phyloP scores from a whole-genome alignment of 768 basidiomycete species.

The Heimioporus sp. region DNA sequence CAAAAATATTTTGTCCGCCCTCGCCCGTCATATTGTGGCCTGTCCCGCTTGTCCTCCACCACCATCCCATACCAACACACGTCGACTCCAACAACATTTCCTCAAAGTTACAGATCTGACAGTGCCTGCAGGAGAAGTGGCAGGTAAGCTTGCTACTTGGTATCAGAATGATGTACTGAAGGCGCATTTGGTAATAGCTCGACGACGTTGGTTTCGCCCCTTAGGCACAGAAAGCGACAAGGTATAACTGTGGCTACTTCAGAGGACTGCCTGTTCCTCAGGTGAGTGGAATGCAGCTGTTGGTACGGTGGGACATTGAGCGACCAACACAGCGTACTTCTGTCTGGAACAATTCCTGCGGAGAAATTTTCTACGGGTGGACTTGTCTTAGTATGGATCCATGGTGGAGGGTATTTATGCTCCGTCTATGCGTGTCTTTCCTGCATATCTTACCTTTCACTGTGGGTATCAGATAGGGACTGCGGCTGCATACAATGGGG shows the following conservation, averaged over 20 bases:
- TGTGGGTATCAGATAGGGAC: conserved; percentile 24
- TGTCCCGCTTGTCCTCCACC: no score
- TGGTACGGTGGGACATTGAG: no score
- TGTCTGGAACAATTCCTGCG: conserved; percentile 4
- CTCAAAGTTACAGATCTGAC: no score
- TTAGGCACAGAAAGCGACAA: no score
- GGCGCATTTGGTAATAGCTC: neutral
- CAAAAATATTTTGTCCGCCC: no score
- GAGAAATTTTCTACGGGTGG: neutral
- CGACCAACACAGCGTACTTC: conserved; percentile 5
- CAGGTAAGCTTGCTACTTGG: no score
- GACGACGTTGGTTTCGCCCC: neutral
- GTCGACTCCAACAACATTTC: no score
- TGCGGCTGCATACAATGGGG: conserved; percentile 16
- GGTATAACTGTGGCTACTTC: neutral
- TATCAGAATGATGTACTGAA: no score
- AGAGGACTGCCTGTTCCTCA: conserved; percentile 34
- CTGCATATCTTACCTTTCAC: neutral
- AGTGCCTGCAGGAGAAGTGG: no score
- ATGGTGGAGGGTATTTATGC: conserved; percentile 32
- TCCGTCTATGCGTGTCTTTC: neutral
- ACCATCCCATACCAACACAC: no score
- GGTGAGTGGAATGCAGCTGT: conserved; percentile 3
- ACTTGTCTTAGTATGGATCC: conserved; percentile 36
- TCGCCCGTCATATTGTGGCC: no score